These are phyloP conservation scores for Tylopilus orsonianus DNA, from an alignment of 1,284 basidiomycete genomes.

Conservation along the genomic window DNA sequence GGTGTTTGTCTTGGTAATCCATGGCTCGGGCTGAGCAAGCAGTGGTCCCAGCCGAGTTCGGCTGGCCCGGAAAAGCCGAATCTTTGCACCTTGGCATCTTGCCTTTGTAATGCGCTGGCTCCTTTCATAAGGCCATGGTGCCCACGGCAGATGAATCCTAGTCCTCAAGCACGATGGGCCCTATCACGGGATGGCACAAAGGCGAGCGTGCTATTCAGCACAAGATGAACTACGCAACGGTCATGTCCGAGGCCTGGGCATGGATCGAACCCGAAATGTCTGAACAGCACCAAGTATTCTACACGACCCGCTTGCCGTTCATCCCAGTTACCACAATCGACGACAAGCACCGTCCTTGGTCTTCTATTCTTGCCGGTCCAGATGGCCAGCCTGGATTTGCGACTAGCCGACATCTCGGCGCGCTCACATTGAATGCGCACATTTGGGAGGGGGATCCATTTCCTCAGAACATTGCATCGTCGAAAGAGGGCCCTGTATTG, in stretches of 20 bases:
- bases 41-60: too few species aligned
- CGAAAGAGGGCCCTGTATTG: constrained; percentile 30
- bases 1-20: too few species aligned
- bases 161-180: constrained; percentile 19
- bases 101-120: too few species aligned
- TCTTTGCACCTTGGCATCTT: too few species aligned
- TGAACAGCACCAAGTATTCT: constrained; percentile 39
- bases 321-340: constrained; percentile 43
- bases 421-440: constrained; percentile 42
- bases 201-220: constrained; percentile 39
- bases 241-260: constrained; percentile 31
- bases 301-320: constrained; percentile 39
- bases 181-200: constrained; percentile 40
- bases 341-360: constrained; percentile 38
- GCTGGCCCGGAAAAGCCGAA: too few species aligned
- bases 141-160: not conserved
- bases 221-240: constrained; percentile 30
- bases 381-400: constrained; percentile 45
- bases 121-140: not conserved
- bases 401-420: constrained; percentile 38
- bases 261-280: constrained; percentile 34
- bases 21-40: too few species aligned
- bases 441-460: constrained; percentile 61
- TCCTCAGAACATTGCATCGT: constrained; percentile 34
- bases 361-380: constrained; percentile 36